Conservation (phyloP, 371 early-diverging fungal genomes). For the Mucor saturninus region DNA sequence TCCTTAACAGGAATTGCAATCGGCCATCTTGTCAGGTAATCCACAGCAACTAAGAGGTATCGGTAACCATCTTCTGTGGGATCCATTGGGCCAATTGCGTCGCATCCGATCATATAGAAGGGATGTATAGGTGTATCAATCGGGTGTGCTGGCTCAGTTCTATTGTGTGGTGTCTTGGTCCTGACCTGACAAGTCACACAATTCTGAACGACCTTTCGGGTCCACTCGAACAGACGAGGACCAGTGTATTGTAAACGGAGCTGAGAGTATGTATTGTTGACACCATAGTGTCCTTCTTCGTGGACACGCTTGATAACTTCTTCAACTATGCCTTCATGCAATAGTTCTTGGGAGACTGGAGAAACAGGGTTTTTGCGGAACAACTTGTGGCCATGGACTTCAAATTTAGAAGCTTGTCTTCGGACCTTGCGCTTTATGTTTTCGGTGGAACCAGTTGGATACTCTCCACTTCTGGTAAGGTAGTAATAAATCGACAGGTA, state of each 20-base stretch:
- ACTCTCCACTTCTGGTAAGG: too few relatives aligned
- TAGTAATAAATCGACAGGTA: too few relatives aligned
- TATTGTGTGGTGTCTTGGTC: neutral
- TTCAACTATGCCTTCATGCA: conserved; percentile 15
- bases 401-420: conserved; percentile 1
- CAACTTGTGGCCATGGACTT: neutral
- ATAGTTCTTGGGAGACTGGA: too few relatives aligned
- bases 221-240: too few relatives aligned
- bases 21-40: conserved; percentile 30
- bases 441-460: neutral
- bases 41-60: conserved; percentile 30
- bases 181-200: conserved; percentile 22
- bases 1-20: conserved; percentile 20
- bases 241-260: too few relatives aligned
- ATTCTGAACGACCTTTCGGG: neutral
- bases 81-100: conserved; percentile 30
- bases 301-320: conserved; percentile 15
- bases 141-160: conserved; percentile 2
- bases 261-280: conserved; percentile 2
- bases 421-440: conserved; percentile 10
- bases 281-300: conserved; percentile 27
- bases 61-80: conserved; percentile 13
- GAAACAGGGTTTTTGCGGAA: neutral
- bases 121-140: conserved; percentile 5
- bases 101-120: conserved; percentile 24